Base-by-base conservation (phyloP, 148 eudicot genomes). In the Diospyros kaki region DNA sequence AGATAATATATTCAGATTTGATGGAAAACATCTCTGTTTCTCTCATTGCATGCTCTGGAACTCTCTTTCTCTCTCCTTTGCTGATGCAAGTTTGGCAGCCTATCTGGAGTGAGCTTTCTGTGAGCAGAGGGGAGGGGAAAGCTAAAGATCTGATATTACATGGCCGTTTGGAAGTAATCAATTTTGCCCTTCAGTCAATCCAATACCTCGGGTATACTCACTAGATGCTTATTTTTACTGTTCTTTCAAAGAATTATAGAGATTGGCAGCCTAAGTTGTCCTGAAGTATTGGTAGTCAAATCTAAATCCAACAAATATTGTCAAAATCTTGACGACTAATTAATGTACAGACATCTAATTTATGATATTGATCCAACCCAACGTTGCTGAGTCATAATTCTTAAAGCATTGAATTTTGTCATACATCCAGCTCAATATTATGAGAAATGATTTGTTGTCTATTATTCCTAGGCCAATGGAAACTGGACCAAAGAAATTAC, bases 41-140 rank as follows among this genome's bases (percentile, higher is more conserved):
- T 45, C 69, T 95, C 43, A 73, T 78, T 69, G 92, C 97, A 75
- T 76, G 75, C 40, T 81, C 66, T 65, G 99, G 99, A 45, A 79
- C 81, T 7, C 61, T 90, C n/a, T 79, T 84, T 75, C 86, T 95
- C 28, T 89, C 89, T 73, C 90, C 97, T 67, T 81, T 77, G 85
- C 76, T 80, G 65, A 87, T 88, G 90, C 93, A 79, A 59, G 88
- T 92, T 74, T 92, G 93, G 97, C 82, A 81, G 81, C 94, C 96
- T 71, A 78, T 74, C 9, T 90, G 92, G 94, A 75, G 66, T 64
- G 80, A 74, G 67, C 84, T 89, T 64, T 64, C 83, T 62, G 91
- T 84, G 60, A 68, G 73, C 28, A 80, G 64, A 79, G 79, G 71
- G 64, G 86, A 69, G 74, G 87, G 76, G 69, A 72, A 72, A 66